Percentiles rank a stretch among this genome's conserved stretches.
Evolutionary conservation across 441 rosid species (phyloP).

Genomic region (Gossypium davidsonii): DNA sequence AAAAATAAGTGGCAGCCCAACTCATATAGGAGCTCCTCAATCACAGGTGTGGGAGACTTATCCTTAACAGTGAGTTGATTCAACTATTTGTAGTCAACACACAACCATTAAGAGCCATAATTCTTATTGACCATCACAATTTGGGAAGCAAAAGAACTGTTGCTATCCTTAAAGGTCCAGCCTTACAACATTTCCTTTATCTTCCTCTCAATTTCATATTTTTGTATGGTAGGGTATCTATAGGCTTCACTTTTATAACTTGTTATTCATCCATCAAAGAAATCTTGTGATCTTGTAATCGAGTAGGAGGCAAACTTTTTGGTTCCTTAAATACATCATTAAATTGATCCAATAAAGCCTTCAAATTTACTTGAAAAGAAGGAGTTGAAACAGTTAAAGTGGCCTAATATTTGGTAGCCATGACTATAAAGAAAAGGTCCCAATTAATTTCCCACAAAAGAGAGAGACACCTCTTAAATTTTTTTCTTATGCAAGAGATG

Average conservation of each 20-base stretch:
- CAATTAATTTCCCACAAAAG: neutral
- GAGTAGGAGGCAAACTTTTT: neutral
- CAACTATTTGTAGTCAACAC: neutral
- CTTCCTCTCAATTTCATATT: neutral
- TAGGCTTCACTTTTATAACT: neutral
- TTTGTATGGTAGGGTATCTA: neutral
- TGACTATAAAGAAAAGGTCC: neutral
- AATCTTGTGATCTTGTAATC: neutral
- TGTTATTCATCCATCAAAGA: neutral
- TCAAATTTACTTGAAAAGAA: neutral
- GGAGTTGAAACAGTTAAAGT: neutral
- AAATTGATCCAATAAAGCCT: neutral
- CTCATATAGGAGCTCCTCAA: neutral
- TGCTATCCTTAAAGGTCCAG: neutral
- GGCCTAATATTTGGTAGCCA: neutral
- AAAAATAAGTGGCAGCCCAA: neutral
- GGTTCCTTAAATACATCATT: neutral
- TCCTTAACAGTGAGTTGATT: too few relatives aligned
- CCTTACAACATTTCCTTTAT: neutral
- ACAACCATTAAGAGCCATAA: neutral
- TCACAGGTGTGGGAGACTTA: neutral
- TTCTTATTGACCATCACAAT: neutral
- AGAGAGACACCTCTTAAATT: neutral
- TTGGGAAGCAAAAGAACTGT: neutral
- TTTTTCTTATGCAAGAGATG: neutral